phyloP scores from a whole-genome alignment of 148 eudicot genomes.

The Dianthus caryophyllus region DNA sequence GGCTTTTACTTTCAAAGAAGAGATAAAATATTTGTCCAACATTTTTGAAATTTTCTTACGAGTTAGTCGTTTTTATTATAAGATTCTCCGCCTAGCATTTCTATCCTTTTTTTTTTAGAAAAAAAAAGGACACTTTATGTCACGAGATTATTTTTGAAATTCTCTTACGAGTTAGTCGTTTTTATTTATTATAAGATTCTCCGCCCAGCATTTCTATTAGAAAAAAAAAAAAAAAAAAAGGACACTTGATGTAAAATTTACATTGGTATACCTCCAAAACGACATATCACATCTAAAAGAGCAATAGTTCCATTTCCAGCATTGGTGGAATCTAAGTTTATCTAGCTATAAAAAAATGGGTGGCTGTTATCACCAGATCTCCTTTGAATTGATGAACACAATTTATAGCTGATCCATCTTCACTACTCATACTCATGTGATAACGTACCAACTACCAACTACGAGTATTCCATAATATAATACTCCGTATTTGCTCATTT shows the following conservation, averaged over 20 bases:
- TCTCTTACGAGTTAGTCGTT: too few relatives aligned
- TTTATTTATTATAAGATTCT: too few relatives aligned
- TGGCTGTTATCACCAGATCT: slow-evolving; percentile 16
- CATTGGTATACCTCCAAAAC: background rate
- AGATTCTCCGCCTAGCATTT: background rate
- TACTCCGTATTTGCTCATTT: background rate
- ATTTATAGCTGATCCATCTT: slow-evolving; percentile 15
- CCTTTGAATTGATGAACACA: background rate
- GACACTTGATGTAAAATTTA: too few relatives aligned
- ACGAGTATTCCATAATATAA: background rate
- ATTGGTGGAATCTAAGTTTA: slow-evolving; percentile 15
- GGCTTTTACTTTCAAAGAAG: too few relatives aligned
- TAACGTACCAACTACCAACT: background rate
- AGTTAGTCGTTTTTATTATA: background rate
- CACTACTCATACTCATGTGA: slow-evolving; percentile 22
- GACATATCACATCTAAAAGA: background rate
- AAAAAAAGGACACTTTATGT: too few relatives aligned
- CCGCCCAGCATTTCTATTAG: too few relatives aligned
- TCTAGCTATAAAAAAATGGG: slow-evolving; percentile 12
- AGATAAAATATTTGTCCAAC: background rate
- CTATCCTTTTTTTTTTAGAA: background rate
- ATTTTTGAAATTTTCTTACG: background rate
- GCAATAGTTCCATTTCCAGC: slow-evolving; percentile 12
- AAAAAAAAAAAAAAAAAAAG: too few relatives aligned
- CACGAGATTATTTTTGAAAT: too few relatives aligned